Evolutionary conservation across 75 land plant species (phyloP), one percentile per base, ranked within the genome.

Genomic region (Chamaecyparis obtusa): DNA sequence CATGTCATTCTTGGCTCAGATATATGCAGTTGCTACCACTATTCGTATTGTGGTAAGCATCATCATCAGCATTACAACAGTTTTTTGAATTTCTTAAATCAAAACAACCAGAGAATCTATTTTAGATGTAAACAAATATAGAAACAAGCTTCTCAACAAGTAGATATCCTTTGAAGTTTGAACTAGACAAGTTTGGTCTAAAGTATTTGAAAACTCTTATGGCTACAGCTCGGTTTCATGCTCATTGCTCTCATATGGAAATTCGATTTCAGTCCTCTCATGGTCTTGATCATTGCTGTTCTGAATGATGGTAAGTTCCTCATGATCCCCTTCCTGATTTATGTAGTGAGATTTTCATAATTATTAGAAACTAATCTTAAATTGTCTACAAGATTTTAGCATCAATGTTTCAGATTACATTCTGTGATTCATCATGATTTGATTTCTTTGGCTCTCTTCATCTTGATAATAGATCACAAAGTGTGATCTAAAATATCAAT

Each of bases 11-110:
- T 32, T 49, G 43, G 79, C 75, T 64, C 93, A 92, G 93, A 95
- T 96, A 56, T 96, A 96, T 84, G 98, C 98, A 10, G 95, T 96
- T 3, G 93, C 98, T 27, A 96, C 95, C 85, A 96, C 98, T 24
- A 95, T 96, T 79, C 97, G 98, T 91, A 95, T 96, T 39, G 98
- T 96, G 93, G 93, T 92, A 85, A 72, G 93, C 54, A 67, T 74
- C 36, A 3, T 33, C 15, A 74, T 14, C 76, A 64, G 8, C 69
- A 30, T 74, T 74, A 2, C 76, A 32, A 71, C 75, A 30, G 9
- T 9, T 30, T 39, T 71, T 71, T n/a, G 36, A 10, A 32, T 32
- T 74, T 74, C 14, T 32, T 33, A 11, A 74, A 74, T 10, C 69
- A 74, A 71, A n/a, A 71, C 30, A 71, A 71, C 8, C 8, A n/a